Conservation (phyloP, 257 asterid species). For the Solanum neorickii region DNA sequence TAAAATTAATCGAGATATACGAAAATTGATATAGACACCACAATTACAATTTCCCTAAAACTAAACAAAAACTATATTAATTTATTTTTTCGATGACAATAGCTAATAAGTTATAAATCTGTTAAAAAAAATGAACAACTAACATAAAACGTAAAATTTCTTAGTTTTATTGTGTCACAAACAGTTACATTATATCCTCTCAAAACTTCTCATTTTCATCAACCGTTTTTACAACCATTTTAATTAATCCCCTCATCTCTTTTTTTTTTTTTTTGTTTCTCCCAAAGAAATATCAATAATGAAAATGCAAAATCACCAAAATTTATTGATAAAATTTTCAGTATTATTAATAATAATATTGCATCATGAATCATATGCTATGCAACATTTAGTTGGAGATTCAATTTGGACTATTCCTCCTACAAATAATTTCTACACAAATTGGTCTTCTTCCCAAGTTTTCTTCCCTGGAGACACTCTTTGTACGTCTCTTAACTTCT, state of each 20-base stretch:
- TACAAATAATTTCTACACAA: conserved; percentile 33
- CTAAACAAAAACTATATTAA: not conserved
- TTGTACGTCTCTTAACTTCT: conserved; percentile 13
- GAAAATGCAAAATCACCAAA: not conserved
- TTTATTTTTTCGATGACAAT: too few species aligned
- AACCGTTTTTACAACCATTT: not conserved
- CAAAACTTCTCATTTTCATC: not conserved
- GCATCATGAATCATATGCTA: not conserved
- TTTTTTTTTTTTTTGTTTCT: not conserved
- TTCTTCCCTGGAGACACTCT: conserved; percentile 49
- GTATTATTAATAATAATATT: not conserved
- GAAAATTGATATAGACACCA: not conserved
- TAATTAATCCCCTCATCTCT: not conserved
- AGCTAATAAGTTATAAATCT: too few species aligned
- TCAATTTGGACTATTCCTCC: conserved; percentile 64
- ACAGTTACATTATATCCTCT: not conserved
- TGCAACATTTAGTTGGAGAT: conserved; percentile 42
- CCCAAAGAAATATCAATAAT: not conserved
- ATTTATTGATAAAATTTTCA: not conserved
- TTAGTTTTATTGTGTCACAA: not conserved
- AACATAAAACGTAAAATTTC: too few species aligned
- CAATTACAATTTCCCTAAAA: not conserved
- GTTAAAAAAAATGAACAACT: too few species aligned
- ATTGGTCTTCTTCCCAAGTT: conserved; percentile 50
- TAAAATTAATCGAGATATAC: not conserved